Conservation (phyloP, 2,329 filamentous ascomycete species). For the Diaporthe capsici region DNA sequence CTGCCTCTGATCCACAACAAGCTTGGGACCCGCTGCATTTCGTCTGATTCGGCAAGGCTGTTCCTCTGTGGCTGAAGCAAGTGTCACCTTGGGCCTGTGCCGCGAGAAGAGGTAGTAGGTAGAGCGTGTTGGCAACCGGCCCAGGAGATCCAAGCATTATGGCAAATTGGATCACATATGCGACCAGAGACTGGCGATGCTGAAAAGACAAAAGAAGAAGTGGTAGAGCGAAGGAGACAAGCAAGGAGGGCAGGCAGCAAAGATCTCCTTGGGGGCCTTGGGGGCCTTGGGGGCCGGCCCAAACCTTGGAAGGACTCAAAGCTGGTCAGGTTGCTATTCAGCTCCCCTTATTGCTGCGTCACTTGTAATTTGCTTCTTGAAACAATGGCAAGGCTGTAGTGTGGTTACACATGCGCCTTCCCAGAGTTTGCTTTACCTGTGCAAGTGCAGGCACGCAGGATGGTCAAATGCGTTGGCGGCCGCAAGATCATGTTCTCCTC, state of each 20-base stretch:
- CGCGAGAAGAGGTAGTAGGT: neutral
- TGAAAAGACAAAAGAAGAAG: neutral
- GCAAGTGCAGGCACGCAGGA: neutral
- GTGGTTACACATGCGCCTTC: neutral
- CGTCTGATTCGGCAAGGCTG: neutral
- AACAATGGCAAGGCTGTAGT: neutral
- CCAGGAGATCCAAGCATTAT: neutral
- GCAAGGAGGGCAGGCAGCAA: neutral
- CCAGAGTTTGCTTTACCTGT: neutral
- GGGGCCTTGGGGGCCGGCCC: too few species aligned
- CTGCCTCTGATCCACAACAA: neutral
- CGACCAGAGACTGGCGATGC: neutral
- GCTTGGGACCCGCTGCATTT: neutral
- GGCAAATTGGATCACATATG: neutral
- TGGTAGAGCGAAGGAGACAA: neutral
- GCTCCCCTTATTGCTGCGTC: neutral
- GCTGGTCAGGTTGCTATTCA: neutral
- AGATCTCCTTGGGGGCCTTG: neutral
- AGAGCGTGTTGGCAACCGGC: neutral
- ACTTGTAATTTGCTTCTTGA: neutral
- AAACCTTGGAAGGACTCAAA: neutral
- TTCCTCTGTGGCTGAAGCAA: neutral
- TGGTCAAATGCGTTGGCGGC: too few species aligned
- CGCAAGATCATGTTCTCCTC: neutral
- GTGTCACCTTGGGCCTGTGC: neutral